A percentile compares a stretch with the other conserved stretches of the same genome.
Evolutionary conservation across 768 basidiomycete genomes (phyloP).

Genomic region (Kockovaella imperatae): DNA sequence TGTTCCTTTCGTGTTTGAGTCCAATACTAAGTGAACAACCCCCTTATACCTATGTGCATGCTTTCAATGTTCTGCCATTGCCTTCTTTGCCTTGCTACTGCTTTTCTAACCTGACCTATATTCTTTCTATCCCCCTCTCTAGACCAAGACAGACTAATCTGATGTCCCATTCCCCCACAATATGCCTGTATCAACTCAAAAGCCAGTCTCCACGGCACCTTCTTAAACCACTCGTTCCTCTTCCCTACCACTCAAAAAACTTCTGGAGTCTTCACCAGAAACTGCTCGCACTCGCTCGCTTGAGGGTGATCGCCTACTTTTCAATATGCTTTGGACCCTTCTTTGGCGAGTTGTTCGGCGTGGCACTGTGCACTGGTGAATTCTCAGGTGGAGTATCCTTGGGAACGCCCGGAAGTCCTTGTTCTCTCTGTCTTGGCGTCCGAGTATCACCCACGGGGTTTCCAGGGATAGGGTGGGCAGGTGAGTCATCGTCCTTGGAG

Average conservation of each 20-base stretch:
- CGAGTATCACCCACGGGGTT: background rate
- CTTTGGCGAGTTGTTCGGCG: background rate
- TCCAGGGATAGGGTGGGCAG: background rate
- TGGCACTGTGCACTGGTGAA: background rate
- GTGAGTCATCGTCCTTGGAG: background rate
- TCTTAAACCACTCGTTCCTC: background rate
- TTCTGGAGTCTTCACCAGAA: background rate
- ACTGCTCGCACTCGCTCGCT: too few species aligned
- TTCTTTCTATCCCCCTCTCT: too few species aligned
- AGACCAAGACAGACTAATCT: too few species aligned
- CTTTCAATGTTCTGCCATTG: too few species aligned
- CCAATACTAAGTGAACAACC: too few species aligned
- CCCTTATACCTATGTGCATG: too few species aligned
- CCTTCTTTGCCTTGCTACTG: too few species aligned
- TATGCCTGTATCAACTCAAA: too few species aligned
- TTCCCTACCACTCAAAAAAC: background rate
- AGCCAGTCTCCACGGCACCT: too few species aligned
- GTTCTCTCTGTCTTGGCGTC: background rate
- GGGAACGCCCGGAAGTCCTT: conserved; percentile 1
- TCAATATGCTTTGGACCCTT: background rate
- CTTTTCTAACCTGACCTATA: too few species aligned
- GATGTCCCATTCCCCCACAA: too few species aligned
- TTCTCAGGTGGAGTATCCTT: background rate
- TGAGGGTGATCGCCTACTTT: background rate
- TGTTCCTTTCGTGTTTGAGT: too few species aligned